Conservation (phyloP, 768 basidiomycete species). For the Lactarius sanguifluus region DNA sequence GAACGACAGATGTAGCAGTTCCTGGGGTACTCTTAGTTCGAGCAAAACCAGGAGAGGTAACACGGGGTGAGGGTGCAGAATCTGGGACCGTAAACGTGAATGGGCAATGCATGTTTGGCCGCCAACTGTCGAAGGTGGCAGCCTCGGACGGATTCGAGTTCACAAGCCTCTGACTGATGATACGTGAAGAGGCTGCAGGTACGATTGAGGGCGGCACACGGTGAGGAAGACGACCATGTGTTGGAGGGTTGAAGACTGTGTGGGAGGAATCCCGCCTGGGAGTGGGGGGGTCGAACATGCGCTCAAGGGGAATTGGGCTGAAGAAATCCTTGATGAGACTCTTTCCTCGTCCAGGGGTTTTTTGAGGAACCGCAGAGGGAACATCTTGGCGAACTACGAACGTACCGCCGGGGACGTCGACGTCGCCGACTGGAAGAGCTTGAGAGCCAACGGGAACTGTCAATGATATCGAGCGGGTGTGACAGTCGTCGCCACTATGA, state of each 20-base stretch:
- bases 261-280: constrained; percentile 44
- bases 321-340: constrained; percentile 79
- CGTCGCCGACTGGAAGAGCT: constrained; percentile 40
- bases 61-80: constrained; percentile 34
- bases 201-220: constrained; percentile 8
- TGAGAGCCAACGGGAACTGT: constrained; percentile 54
- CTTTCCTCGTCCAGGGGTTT: constrained; percentile 66
- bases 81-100: constrained; percentile 77
- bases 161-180: constrained; percentile 38
- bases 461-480: constrained; percentile 35
- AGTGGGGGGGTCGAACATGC: constrained; percentile 93
- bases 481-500: constrained; percentile 41
- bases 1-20: constrained; percentile 37
- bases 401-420: constrained; percentile 53
- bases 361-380: constrained; percentile 56
- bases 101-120: constrained; percentile 51
- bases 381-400: constrained; percentile 74
- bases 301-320: constrained; percentile 81
- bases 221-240: constrained; percentile 39
- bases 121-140: constrained; percentile 42
- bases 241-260: constrained; percentile 30
- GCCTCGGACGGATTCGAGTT: constrained; percentile 54
- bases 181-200: not conserved
- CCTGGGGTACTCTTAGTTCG: constrained; percentile 50
- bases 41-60: constrained; percentile 53